Percentiles rank a stretch among this genome's conserved stretches.
Evolutionary conservation across 495 filamentous ascomycete genomes (phyloP).

Genomic region (Daldinia decipiens): DNA sequence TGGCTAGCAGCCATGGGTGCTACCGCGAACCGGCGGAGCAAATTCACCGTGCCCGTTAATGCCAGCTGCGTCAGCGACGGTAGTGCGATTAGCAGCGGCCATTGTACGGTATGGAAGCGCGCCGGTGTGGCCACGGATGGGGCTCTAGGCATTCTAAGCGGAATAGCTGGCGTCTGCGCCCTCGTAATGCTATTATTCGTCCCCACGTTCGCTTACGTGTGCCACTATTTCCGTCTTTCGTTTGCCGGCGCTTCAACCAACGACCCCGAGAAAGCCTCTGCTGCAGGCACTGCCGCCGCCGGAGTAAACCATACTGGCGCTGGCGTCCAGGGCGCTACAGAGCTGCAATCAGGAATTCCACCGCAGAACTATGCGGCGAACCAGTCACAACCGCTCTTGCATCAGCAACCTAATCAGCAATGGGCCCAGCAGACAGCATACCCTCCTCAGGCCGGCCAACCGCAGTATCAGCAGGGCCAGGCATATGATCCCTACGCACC

Average conservation of each 20-base stretch:
- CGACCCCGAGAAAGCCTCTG: constrained; percentile 52
- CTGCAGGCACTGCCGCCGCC: constrained; percentile 35
- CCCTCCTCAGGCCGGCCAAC: constrained; percentile 35
- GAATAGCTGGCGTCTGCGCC: constrained; percentile 58
- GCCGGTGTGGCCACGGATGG: constrained; percentile 45
- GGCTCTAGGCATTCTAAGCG: constrained; percentile 49
- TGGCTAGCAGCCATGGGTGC: constrained; percentile 61
- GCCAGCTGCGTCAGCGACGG: constrained; percentile 54
- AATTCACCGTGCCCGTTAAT: constrained; percentile 49
- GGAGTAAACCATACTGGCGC: constrained; percentile 10
- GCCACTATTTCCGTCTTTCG: constrained; percentile 53
- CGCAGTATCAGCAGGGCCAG: constrained; percentile 32
- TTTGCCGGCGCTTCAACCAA: constrained; percentile 43
- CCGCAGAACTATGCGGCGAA: constrained; percentile 28
- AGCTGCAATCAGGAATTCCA: constrained; percentile 40
- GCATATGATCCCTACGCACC: constrained; percentile 41
- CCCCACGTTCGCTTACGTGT: constrained; percentile 55
- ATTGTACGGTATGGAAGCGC: constrained; percentile 47
- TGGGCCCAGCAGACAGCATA: constrained; percentile 42
- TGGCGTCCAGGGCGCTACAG: constrained; percentile 20
- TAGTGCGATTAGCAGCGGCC: constrained; percentile 49
- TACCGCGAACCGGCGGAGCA: constrained; percentile 53
- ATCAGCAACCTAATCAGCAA: constrained; percentile 42
- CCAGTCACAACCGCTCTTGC: constrained; percentile 4
- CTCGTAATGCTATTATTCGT: constrained; percentile 58